A percentile compares a stretch with the other conserved stretches of the same genome.
phyloP scores from a whole-genome alignment of 23 red algal species.

The Gracilaria gracilis region DNA sequence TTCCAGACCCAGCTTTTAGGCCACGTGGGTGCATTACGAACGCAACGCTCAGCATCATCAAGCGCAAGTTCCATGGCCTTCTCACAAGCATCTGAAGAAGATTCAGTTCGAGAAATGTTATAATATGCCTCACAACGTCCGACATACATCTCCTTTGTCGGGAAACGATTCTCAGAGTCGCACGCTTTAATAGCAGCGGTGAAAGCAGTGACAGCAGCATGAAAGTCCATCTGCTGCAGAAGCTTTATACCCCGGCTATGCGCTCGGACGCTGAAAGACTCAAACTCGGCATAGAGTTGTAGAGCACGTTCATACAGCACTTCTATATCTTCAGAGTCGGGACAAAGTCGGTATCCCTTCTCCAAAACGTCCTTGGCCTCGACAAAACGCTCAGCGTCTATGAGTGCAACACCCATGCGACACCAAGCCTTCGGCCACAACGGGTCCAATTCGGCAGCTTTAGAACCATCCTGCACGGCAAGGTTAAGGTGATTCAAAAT shows the following conservation, averaged over 20 bases:
- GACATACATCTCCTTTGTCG: constrained; percentile 59
- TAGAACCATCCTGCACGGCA: constrained; percentile 74
- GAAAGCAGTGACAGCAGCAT: constrained; percentile 58
- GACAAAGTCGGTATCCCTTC: constrained; percentile 43
- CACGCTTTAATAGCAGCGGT: constrained; percentile 55
- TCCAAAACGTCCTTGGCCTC: constrained; percentile 70
- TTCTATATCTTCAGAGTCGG: constrained; percentile 61
- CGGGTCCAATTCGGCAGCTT: constrained; percentile 70
- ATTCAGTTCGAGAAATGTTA: constrained; percentile 32
- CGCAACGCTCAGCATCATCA: constrained; percentile 83
- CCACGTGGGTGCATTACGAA: constrained; percentile 68
- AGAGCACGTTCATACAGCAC: constrained; percentile 60
- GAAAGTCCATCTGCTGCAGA: constrained; percentile 45
- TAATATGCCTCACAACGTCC: constrained; percentile 45
- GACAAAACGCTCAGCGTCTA: constrained; percentile 67
- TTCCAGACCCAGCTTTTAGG: constrained; percentile 71
- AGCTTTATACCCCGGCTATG: constrained; percentile 37
- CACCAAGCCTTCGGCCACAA: constrained; percentile 85
- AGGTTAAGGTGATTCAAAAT: constrained; percentile 61
- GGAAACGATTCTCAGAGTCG: constrained; percentile 60
- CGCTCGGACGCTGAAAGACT: constrained; percentile 58
- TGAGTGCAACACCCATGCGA: constrained; percentile 73
- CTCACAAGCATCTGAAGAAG: constrained; percentile 28
- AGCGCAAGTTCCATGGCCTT: constrained; percentile 58
- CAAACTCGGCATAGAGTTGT: constrained; percentile 57